Conservation (phyloP, 164 flowering plant genomes). For the Chimonanthus praecox region DNA sequence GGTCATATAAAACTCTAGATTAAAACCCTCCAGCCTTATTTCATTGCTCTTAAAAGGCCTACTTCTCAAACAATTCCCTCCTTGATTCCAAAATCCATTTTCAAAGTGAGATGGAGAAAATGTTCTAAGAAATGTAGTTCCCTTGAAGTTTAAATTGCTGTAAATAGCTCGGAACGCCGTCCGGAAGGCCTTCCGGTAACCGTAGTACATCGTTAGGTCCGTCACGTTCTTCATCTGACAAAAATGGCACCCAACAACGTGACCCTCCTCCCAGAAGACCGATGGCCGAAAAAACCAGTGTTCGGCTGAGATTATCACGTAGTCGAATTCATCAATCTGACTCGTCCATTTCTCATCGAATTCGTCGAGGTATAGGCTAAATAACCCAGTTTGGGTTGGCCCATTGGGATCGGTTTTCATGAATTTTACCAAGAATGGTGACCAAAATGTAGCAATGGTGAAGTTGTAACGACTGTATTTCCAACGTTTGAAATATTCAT, state of each 20-base stretch:
- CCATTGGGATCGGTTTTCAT: constrained; percentile 34
- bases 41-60: constrained; percentile 37
- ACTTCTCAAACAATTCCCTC: constrained; percentile 58
- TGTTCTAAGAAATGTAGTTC: constrained; percentile 43
- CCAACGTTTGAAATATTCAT: constrained; percentile 27
- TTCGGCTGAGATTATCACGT: constrained; percentile 51
- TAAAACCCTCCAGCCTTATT: constrained; percentile 17
- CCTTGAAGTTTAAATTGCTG: constrained; percentile 31
- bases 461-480: constrained; percentile 40
- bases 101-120: constrained; percentile 64
- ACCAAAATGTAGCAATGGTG: constrained; percentile 52
- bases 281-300: constrained; percentile 58
- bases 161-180: constrained; percentile 52
- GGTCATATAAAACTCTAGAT: constrained; percentile 25
- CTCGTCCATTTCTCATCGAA: constrained; percentile 30
- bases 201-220: constrained; percentile 35
- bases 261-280: constrained; percentile 36
- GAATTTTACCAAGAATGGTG: constrained; percentile 46
- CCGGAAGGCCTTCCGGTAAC: constrained; percentile 42
- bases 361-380: constrained; percentile 40
- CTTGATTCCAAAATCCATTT: constrained; percentile 56
- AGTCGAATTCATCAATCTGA: constrained; percentile 43
- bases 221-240: constrained; percentile 38
- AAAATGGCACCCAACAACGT: constrained; percentile 42
- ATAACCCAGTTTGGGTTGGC: constrained; percentile 13